Percentiles rank a stretch among this genome's conserved stretches.
These are phyloP conservation scores for Boletus subcaerulescens DNA, from an alignment of 768 basidiomycete genomes.

Conservation along the genomic window DNA sequence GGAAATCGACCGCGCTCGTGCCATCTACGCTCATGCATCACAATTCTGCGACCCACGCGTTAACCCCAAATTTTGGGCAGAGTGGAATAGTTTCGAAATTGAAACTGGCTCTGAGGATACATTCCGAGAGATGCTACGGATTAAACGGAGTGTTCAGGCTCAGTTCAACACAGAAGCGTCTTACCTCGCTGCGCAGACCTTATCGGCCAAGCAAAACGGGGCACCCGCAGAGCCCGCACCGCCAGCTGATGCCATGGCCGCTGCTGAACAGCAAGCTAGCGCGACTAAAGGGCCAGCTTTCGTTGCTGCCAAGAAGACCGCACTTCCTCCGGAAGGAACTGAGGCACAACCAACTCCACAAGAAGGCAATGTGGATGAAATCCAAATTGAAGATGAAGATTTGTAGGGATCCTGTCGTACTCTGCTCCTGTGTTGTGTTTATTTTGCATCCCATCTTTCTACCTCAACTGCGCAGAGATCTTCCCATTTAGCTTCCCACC, in stretches of 20 bases:
- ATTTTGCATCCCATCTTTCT: conserved; percentile 58
- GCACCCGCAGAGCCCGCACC: conserved; percentile 42
- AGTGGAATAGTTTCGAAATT: conserved; percentile 98
- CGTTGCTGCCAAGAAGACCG: conserved; percentile 68
- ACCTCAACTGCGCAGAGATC: conserved; percentile 76
- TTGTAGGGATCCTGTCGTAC: conserved; percentile 34
- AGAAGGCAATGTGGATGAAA: conserved; percentile 71
- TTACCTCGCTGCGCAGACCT: conserved; percentile 88
- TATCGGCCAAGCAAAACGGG: conserved; percentile 61
- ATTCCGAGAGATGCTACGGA: conserved; percentile 91
- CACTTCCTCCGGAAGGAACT: conserved; percentile 38
- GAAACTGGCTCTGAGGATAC: conserved; percentile 99
- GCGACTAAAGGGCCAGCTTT: conserved; percentile 64
- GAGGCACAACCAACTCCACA: conserved; percentile 28
- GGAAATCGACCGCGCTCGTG: conserved; percentile 96
- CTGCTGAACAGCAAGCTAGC: conserved; percentile 65
- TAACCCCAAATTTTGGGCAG: conserved; percentile 89
- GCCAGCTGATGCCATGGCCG: conserved; percentile 81
- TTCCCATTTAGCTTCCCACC: conserved; percentile 76
- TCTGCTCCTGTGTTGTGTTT: conserved; percentile 19
- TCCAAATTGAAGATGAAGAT: conserved; percentile 84
- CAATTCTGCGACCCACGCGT: conserved; percentile 98
- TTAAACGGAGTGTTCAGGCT: conserved; percentile 97
- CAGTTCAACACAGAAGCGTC: conserved; percentile 98
- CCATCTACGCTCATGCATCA: conserved; percentile 95